Percentiles rank a stretch among this genome's conserved stretches.
Evolutionary conservation across 768 basidiomycete species (phyloP).

Genomic region (Mycena filopes): DNA sequence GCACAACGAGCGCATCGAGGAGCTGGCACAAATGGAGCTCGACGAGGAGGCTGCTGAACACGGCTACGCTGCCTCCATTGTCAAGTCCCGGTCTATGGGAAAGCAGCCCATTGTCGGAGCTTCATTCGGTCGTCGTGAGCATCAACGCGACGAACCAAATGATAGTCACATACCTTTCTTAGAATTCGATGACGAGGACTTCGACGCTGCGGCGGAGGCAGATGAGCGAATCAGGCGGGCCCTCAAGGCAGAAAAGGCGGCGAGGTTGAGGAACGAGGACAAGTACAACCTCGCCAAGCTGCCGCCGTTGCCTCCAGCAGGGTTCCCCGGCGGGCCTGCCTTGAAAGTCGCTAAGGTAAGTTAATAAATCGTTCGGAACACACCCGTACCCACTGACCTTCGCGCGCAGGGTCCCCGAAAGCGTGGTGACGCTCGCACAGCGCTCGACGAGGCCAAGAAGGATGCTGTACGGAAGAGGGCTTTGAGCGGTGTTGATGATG

Average conservation of each 20-base stretch:
- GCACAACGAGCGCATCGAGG: neutral
- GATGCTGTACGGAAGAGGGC: neutral
- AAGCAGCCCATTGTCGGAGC: neutral
- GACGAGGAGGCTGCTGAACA: neutral
- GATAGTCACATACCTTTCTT: slow-evolving; percentile 10
- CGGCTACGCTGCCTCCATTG: neutral
- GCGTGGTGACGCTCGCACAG: neutral
- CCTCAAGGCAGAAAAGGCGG: neutral
- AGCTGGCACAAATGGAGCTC: neutral
- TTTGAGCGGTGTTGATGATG: slow-evolving; percentile 6
- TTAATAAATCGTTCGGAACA: neutral
- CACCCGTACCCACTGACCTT: neutral
- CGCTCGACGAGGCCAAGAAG: neutral
- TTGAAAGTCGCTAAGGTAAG: neutral
- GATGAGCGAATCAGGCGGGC: neutral
- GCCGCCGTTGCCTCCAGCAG: neutral
- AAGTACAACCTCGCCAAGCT: slow-evolving; percentile 3
- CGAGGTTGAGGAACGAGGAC: neutral
- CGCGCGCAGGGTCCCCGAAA: neutral
- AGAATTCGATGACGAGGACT: slow-evolving; percentile 5
- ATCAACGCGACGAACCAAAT: neutral
- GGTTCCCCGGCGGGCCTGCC: too few relatives aligned
- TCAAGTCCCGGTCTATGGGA: neutral
- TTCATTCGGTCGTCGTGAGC: slow-evolving; percentile 11
- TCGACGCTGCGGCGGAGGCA: slow-evolving; percentile 1